Evolutionary conservation across 441 rosid species (phyloP), one percentile per base, ranked within the genome.

Genomic region (Eruca vesicaria): DNA sequence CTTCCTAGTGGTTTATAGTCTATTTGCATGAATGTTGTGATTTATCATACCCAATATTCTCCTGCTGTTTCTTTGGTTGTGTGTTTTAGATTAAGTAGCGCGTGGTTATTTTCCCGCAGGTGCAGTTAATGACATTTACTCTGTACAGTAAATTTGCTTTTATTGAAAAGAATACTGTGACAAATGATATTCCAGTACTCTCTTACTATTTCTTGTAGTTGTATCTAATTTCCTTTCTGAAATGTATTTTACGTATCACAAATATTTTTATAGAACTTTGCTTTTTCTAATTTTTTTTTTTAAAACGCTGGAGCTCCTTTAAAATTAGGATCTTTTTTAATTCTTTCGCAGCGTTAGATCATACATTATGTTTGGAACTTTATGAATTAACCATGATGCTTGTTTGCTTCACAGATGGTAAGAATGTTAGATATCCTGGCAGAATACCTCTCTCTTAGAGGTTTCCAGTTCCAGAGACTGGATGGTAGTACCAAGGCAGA

Each of bases 401-500:
- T 80, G 45, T 62, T 67, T 72, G 31, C 32, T 57, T 67, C 57
- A 68, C 97, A 94, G 99, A 97, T 97, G 99, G 99, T 94, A 50
- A 86, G 94, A 82, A 89, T 97, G 98, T 77, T 97, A 91, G 99
- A 97, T 85, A 97, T 97, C 79, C 83, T 97, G 43, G 93, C 98
- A 3, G 94, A 90, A 60, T 97, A 97, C 74, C 78, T 97, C 94
- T 88, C 96, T 2, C 74, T 89, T 61, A 90, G 97, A 82, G 99
- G 98, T 50, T 97, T 94, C 84, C 99, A 94, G 70, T 97, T 84
- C 80, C 99, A 97, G 83, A 88, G 99, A 85, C 93, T 97, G 81
- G 99, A 97, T 86, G 99, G 99, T 72, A 94, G 99, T 82, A 97
- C 99, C 31, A 97, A 97, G 86, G 90, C 99, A 23, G 99, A 97